These are phyloP conservation scores for Porodaedalea pini DNA, from an alignment of 1,284 basidiomycete genomes.

Conservation along the genomic window DNA sequence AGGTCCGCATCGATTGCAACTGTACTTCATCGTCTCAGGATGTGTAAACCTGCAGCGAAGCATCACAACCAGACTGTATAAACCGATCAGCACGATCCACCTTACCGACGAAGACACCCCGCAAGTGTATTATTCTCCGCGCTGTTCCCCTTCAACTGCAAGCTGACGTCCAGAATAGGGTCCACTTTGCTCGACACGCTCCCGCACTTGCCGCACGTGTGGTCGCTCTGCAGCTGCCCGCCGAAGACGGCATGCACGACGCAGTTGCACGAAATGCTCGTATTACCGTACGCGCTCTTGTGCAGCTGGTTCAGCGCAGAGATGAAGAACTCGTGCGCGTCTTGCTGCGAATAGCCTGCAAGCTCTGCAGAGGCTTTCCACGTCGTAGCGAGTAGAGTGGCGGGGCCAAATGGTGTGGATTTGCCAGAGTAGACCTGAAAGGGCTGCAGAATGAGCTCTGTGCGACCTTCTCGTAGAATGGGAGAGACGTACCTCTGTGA, in stretches of 20 bases:
- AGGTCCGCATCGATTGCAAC: slow-evolving; percentile 62
- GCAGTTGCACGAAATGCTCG: slow-evolving; percentile 80
- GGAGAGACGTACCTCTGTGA: slow-evolving; percentile 62
- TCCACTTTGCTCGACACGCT: slow-evolving; percentile 80
- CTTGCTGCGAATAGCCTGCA: slow-evolving; percentile 91
- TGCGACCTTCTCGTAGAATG: not conserved
- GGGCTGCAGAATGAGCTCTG: not conserved
- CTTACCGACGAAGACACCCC: slow-evolving; percentile 66
- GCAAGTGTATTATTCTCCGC: slow-evolving; percentile 58
- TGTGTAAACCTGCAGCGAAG: slow-evolving; percentile 59
- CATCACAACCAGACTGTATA: no score
- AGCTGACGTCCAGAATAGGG: slow-evolving; percentile 88
- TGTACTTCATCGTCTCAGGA: slow-evolving; percentile 74
- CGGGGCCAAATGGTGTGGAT: slow-evolving; percentile 74
- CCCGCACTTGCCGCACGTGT: slow-evolving; percentile 79
- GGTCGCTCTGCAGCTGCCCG: slow-evolving; percentile 84
- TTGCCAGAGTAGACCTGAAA: slow-evolving; percentile 69
- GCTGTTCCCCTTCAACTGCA: slow-evolving; percentile 70
- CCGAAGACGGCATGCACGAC: slow-evolving; percentile 91
- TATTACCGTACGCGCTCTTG: slow-evolving; percentile 66
- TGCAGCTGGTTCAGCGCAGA: slow-evolving; percentile 83
- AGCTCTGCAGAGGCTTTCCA: slow-evolving; percentile 86
- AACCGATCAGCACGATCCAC: not conserved
- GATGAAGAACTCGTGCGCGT: slow-evolving; percentile 90
- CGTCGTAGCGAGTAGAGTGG: slow-evolving; percentile 79